Base-by-base conservation (phyloP, 208 protist species). In the Crithidia fasciculata region DNA sequence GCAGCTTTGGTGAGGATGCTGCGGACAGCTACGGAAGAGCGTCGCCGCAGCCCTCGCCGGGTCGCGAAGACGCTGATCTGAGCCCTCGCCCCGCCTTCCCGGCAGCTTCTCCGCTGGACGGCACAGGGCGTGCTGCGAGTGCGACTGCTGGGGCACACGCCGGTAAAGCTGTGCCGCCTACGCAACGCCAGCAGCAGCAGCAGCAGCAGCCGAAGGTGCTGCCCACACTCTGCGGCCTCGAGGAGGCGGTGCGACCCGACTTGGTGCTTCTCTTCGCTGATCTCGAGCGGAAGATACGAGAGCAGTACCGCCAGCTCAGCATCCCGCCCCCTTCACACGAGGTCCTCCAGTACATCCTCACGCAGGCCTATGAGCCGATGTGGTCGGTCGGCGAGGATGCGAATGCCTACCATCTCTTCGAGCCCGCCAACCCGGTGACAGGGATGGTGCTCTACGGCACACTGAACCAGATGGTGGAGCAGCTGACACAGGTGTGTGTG, bases 401-500 rank as follows among this genome's bases (percentile, higher is more conserved):
- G 16, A 82, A 86, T 39, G 64, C 44, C 8, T 68, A 80, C 28
- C 76, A 77, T 52, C 69, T 84, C 6, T 78, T 76, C 12, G 39
- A 68, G n/a, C 58, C 72, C 0, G 57, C 67, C 3, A 80, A 78
- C 50, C 66, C 45, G 5, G 70, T 72, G 16, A 77, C 72, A 4
- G 80, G 76, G 37, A 74, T 73, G 28, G 72, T 85, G 8, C 65
- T 86, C 2, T 85, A 81, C 69, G 87, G 78, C 55, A 89, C 87
- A 12, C 43, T 90, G 43, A 82, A 90, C 72, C 79, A 89, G 69
- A 76, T 92, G 18, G 85, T 92, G 45, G 82, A 89, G 69, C 76
- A 82, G 68, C 78, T 92, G 52, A 92, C 87, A 16, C 71, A 78
- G 52, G 87, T 92, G n/a, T 68, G 65, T 62, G 73, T 92, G 8